A percentile compares a stretch with the other conserved stretches of the same genome.
phyloP scores from a whole-genome alignment of 495 filamentous ascomycete genomes.

The Arthonia radiata region DNA sequence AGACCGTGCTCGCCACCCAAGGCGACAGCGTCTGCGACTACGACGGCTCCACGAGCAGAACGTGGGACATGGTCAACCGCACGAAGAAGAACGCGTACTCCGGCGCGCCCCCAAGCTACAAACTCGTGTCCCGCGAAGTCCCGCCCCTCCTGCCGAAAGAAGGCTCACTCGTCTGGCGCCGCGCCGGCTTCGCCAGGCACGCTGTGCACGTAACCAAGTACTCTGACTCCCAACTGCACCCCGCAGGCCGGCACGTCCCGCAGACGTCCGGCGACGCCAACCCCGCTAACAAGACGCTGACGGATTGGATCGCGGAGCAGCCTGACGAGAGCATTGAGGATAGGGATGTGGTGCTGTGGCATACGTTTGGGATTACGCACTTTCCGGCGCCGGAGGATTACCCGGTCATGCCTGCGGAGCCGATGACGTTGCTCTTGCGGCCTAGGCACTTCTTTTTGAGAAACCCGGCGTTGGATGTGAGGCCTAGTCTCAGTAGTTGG shows the following conservation, averaged over 20 bases:
- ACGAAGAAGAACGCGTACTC: constrained; percentile 67
- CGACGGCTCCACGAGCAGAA: constrained; percentile 49
- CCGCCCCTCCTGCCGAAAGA: constrained; percentile 60
- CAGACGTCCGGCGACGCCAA: constrained; percentile 75
- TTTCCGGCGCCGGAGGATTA: constrained; percentile 87
- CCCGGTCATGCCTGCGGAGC: constrained; percentile 84
- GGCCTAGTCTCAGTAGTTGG: constrained; percentile 48
- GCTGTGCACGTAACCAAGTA: constrained; percentile 86
- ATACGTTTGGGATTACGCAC: constrained; percentile 84
- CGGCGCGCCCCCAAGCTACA: constrained; percentile 71
- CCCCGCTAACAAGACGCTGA: constrained; percentile 50
- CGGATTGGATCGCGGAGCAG: constrained; percentile 59
- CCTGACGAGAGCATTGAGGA: constrained; percentile 52
- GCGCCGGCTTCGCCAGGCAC: constrained; percentile 74
- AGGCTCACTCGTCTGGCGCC: constrained; percentile 74
- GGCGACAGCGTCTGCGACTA: constrained; percentile 59
- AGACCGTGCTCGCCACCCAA: constrained; percentile 54
- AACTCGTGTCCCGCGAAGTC: constrained; percentile 71
- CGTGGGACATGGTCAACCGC: constrained; percentile 80
- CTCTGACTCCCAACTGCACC: constrained; percentile 65
- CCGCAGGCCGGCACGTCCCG: constrained; percentile 79
- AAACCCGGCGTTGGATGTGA: constrained; percentile 75
- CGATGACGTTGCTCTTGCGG: constrained; percentile 60
- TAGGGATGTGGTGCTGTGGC: constrained; percentile 81
- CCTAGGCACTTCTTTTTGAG: constrained; percentile 71